Evolutionary conservation across 805 yeast genomes (phyloP).

Genomic region (Lipomyces yamadae): DNA sequence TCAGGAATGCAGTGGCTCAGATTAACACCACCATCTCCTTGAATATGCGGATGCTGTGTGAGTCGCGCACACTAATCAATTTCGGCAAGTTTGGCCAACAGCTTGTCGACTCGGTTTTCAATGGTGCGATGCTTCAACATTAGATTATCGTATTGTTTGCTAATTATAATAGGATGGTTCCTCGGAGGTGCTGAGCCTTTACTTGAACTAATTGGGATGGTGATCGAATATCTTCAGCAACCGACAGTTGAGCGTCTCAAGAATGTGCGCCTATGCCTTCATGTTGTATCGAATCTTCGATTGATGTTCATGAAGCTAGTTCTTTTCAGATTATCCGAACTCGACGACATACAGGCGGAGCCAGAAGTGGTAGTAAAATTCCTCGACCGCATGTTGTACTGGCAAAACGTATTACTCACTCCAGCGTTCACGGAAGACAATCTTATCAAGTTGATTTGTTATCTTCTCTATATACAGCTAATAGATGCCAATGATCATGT

Average conservation of each 20-base stretch:
- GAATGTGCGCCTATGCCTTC: conserved; percentile 28
- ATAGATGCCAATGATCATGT: conserved; percentile 25
- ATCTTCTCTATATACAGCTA: conserved; percentile 26
- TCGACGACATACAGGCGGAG: conserved; percentile 30
- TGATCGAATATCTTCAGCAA: conserved; percentile 36
- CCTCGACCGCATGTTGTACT: conserved; percentile 32
- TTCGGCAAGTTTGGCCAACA: conserved; percentile 34
- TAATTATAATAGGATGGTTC: conserved; percentile 30
- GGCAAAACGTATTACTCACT: conserved; percentile 38
- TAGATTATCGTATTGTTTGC: neutral
- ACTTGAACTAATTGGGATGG: conserved; percentile 37
- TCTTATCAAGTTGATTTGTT: conserved; percentile 32
- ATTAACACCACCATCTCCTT: conserved; percentile 32
- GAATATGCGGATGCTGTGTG: conserved; percentile 27
- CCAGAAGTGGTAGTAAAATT: conserved; percentile 24
- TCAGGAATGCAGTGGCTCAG: conserved; percentile 37
- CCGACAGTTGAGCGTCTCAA: conserved; percentile 30
- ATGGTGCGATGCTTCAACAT: conserved; percentile 20
- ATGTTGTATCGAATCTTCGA: conserved; percentile 25
- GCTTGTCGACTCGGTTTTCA: conserved; percentile 32
- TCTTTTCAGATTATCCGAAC: conserved; percentile 32
- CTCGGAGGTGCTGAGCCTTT: conserved; percentile 38
- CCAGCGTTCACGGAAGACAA: conserved; percentile 33
- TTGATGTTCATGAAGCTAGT: conserved; percentile 30
- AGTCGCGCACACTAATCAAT: conserved; percentile 33